phyloP scores from a whole-genome alignment of 768 basidiomycete genomes.

The Phallus indusiatus region DNA sequence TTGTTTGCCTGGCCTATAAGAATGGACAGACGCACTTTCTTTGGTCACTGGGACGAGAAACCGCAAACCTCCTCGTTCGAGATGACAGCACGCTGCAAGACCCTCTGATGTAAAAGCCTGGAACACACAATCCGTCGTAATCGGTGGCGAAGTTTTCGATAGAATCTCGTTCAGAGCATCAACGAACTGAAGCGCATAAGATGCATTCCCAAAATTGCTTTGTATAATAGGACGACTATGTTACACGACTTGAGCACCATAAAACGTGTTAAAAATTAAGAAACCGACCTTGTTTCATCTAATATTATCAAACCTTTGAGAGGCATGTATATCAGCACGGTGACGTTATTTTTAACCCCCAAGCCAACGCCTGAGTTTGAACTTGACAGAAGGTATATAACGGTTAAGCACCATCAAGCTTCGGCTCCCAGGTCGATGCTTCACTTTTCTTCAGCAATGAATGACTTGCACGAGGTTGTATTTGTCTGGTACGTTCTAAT shows the following conservation, averaged over 20 bases:
- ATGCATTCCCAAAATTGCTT: conserved; percentile 76
- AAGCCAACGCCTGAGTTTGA: background rate
- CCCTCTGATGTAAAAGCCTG: conserved; percentile 45
- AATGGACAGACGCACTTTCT: conserved; percentile 52
- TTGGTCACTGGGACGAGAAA: conserved; percentile 76
- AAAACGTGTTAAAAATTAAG: background rate
- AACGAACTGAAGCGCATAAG: conserved; percentile 79
- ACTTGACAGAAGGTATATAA: background rate
- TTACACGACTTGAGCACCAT: background rate
- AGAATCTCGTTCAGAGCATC: conserved; percentile 74
- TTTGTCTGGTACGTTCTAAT: conserved; percentile 5
- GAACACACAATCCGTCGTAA: conserved; percentile 41
- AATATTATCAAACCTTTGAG: conserved; percentile 78
- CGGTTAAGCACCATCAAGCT: background rate
- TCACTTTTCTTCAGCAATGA: conserved; percentile 2
- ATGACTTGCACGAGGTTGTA: conserved; percentile 5
- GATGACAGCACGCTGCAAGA: conserved; percentile 77
- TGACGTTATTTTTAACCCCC: background rate
- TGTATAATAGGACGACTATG: conserved; percentile 66
- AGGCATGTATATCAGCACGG: conserved; percentile 38
- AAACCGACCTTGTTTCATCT: conserved; percentile 59
- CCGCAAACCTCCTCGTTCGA: conserved; percentile 64
- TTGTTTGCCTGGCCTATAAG: background rate
- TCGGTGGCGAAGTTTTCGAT: conserved; percentile 35
- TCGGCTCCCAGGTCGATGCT: background rate